Evolutionary conservation across 345 rosid species (phyloP).

Genomic region (Abelmoschus esculentus): DNA sequence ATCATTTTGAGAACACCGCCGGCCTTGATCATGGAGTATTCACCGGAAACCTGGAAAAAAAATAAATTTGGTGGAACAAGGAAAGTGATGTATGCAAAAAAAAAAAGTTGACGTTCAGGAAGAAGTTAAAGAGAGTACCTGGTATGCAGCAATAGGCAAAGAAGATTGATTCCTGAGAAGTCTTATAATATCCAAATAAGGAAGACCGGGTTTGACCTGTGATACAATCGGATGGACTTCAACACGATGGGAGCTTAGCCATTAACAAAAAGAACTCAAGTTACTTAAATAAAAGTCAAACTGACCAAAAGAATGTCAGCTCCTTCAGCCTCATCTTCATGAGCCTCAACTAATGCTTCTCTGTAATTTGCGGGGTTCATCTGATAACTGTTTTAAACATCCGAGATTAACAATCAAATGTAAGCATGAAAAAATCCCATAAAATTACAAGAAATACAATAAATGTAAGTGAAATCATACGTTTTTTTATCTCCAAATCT

Average conservation of each 20-base stretch:
- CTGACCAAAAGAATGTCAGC: constrained; percentile 91
- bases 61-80: neutral
- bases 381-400: constrained; percentile 67
- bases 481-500: constrained; percentile 95
- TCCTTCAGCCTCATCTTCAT: constrained; percentile 89
- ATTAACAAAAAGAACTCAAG: neutral
- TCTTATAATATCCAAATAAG: constrained; percentile 87
- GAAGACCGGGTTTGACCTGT: constrained; percentile 96
- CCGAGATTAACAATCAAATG: constrained; percentile 16
- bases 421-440: neutral
- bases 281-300: constrained; percentile 8
- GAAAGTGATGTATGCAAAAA: neutral
- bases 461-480: constrained; percentile 30
- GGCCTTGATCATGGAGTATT: constrained; percentile 93
- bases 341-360: constrained; percentile 82
- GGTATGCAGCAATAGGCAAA: constrained; percentile 89
- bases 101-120: too few species aligned
- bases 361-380: constrained; percentile 94
- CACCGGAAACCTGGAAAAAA: constrained; percentile 61
- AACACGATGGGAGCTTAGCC: neutral
- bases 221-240: constrained; percentile 15
- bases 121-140: constrained; percentile 36
- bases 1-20: constrained; percentile 82
- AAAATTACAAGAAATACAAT: neutral
- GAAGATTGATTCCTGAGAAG: constrained; percentile 75